These are phyloP conservation scores for Gentiana dahurica DNA, from an alignment of 257 asterid species.

Conservation along the genomic window DNA sequence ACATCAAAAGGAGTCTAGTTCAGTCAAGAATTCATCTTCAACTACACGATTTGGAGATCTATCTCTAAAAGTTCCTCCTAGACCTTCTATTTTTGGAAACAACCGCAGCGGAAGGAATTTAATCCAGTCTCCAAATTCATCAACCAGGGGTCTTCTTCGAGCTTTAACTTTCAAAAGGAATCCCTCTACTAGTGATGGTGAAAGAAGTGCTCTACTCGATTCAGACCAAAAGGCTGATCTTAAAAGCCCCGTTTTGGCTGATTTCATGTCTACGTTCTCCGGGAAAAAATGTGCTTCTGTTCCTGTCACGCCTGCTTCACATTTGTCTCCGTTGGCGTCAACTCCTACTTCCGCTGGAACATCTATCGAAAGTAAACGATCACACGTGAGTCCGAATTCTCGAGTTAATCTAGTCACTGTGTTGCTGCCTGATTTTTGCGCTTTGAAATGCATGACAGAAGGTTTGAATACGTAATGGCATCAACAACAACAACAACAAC, in stretches of 20 bases:
- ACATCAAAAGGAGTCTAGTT: conserved; percentile 17
- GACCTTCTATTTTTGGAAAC: conserved; percentile 24
- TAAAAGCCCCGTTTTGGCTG: conserved; percentile 44
- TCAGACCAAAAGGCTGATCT: conserved; percentile 38
- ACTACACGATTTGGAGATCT: conserved; percentile 33
- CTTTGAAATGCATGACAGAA: too few relatives aligned
- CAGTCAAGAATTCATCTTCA: conserved; percentile 19
- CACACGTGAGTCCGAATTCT: conserved; percentile 37
- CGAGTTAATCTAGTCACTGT: background rate
- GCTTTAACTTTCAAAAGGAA: conserved; percentile 65
- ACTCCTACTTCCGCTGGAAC: conserved; percentile 44
- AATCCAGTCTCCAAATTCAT: conserved; percentile 32
- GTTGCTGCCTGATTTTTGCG: background rate
- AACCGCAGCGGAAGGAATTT: conserved; percentile 32
- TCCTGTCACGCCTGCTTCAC: conserved; percentile 64
- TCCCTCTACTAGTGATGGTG: conserved; percentile 29
- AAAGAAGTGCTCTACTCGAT: conserved; percentile 57
- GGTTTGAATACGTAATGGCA: too few relatives aligned
- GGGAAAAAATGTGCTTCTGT: conserved; percentile 72
- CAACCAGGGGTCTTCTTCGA: conserved; percentile 45
- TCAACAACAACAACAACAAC: too few relatives aligned
- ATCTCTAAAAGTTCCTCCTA: conserved; percentile 73
- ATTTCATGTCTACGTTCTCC: conserved; percentile 16
- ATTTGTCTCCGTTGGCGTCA: conserved; percentile 40
- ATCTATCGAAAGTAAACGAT: conserved; percentile 37